Conservation (phyloP, 805 yeast genomes). For the Blastobotrys mokoenaii region DNA sequence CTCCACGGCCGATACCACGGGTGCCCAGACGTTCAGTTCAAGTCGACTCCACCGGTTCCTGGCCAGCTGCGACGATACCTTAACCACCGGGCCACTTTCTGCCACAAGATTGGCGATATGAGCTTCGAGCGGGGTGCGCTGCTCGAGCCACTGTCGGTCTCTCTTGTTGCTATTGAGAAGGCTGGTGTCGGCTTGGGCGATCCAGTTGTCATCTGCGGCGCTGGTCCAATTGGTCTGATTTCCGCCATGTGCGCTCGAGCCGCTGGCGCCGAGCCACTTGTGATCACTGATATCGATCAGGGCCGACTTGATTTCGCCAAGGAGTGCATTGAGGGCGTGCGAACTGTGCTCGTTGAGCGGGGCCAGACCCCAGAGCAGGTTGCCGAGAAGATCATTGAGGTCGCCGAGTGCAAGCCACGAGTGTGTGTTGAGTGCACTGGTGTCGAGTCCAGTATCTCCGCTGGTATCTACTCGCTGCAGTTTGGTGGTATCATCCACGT, state of each 20-base stretch:
- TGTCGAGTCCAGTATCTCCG: constrained; percentile 39
- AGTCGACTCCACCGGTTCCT: constrained; percentile 31
- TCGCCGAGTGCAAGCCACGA: constrained; percentile 37
- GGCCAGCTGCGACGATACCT: constrained; percentile 31
- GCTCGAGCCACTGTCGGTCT: constrained; percentile 48
- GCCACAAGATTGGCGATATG: constrained; percentile 34
- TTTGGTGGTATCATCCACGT: constrained; percentile 41
- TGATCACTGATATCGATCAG: constrained; percentile 40
- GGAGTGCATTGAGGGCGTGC: constrained; percentile 37
- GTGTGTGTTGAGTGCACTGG: constrained; percentile 49
- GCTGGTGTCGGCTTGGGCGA: constrained; percentile 42
- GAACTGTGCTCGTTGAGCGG: constrained; percentile 36
- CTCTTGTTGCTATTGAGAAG: constrained; percentile 42
- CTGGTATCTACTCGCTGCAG: constrained; percentile 39
- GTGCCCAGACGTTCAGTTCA: constrained; percentile 30
- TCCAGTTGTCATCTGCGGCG: constrained; percentile 43
- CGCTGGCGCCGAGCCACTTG: constrained; percentile 45
- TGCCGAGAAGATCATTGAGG: constrained; percentile 21
- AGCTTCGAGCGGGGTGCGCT: constrained; percentile 46
- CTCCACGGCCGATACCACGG: constrained; percentile 30
- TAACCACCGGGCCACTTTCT: constrained; percentile 31
- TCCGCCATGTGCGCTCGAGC: constrained; percentile 42
- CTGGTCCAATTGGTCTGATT: constrained; percentile 53
- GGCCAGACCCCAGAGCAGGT: constrained; percentile 32
- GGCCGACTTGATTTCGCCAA: constrained; percentile 41